These are phyloP conservation scores for Capsella bursapastoris DNA, from an alignment of 345 rosid species.

Conservation along the genomic window DNA sequence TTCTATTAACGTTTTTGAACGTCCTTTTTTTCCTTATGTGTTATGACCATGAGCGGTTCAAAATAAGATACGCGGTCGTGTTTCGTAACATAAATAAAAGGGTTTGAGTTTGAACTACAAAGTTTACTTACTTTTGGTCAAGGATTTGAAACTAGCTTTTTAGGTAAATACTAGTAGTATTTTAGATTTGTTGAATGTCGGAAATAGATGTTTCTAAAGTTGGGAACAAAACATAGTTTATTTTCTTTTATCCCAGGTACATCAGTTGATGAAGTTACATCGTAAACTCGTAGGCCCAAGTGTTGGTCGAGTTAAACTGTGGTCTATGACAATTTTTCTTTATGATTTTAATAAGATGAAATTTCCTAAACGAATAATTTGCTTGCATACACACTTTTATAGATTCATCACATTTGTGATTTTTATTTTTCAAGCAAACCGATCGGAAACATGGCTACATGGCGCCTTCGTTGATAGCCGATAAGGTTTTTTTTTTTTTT, in stretches of 20 bases:
- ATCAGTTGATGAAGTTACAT: conserved; percentile 13
- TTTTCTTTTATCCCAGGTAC: neutral
- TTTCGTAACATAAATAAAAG: neutral
- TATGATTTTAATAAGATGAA: neutral
- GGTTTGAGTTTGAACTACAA: conserved; percentile 4
- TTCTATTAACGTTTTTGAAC: neutral
- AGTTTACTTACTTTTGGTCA: conserved; percentile 1
- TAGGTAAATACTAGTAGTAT: neutral
- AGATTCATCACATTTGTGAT: neutral
- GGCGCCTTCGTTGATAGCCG: neutral
- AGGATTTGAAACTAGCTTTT: conserved; percentile 4
- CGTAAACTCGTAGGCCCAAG: neutral
- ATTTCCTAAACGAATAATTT: neutral
- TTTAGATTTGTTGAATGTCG: conserved; percentile 28
- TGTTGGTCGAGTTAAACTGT: neutral
- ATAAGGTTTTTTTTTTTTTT: neutral
- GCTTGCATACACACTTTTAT: neutral
- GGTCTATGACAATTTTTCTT: conserved; percentile 8
- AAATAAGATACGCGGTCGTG: conserved; percentile 14
- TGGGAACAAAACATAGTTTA: conserved; percentile 27
- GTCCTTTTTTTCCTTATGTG: neutral
- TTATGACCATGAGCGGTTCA: conserved; percentile 3
- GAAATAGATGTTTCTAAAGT: conserved; percentile 39
- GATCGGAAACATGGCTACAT: neutral
- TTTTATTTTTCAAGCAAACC: neutral